phyloP scores from a whole-genome alignment of 495 filamentous ascomycete species.

The Trichocladium antarcticum region DNA sequence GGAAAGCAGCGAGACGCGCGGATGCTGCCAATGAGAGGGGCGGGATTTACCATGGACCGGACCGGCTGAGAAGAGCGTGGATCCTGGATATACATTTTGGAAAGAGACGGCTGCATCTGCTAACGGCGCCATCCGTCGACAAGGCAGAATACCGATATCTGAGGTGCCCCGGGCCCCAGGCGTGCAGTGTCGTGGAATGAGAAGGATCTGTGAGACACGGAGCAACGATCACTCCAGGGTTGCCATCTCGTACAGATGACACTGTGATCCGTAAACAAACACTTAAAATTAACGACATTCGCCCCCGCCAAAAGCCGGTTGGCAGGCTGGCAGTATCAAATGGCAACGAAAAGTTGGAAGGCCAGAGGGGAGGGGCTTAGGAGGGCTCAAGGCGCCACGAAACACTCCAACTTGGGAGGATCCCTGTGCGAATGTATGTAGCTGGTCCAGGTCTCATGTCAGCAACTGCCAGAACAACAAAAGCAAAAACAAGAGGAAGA shows the following conservation, averaged over 20 bases:
- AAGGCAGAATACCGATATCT: background rate
- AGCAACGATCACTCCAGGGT: too few species aligned
- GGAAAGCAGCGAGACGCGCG: background rate
- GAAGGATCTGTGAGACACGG: background rate
- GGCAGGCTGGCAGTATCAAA: background rate
- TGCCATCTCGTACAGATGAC: background rate
- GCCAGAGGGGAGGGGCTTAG: background rate
- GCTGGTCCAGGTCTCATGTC: too few species aligned
- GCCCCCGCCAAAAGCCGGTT: too few species aligned
- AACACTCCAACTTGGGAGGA: background rate
- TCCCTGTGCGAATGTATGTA: too few species aligned
- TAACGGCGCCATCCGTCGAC: slow-evolving; percentile 1
- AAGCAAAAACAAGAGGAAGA: background rate
- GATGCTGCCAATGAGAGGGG: slow-evolving; percentile 6
- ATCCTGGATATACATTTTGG: too few species aligned
- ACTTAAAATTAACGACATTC: too few species aligned
- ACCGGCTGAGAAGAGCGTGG: too few species aligned
- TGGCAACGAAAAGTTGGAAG: background rate
- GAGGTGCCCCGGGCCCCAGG: background rate
- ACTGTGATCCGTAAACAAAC: too few species aligned
- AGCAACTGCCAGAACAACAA: background rate
- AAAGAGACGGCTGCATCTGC: background rate
- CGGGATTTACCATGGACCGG: background rate
- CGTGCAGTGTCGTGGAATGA: background rate
- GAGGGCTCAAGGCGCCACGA: background rate